Evolutionary conservation across 73 alveolate genomes (phyloP), one percentile per base, ranked within the genome.

Genomic region (Tetrahymena elliotti): DNA sequence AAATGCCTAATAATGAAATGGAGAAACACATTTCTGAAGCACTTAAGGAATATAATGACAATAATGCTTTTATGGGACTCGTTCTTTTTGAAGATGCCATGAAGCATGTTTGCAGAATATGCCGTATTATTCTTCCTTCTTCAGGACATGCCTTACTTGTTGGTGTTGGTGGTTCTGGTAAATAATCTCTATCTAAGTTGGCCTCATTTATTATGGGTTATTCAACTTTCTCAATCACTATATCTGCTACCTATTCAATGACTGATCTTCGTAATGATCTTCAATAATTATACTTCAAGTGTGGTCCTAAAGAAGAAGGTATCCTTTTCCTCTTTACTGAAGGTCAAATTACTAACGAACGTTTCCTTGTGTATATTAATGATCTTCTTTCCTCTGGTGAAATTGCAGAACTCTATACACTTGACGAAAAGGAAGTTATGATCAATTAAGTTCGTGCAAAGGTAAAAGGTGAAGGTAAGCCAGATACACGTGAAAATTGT

Each of bases 141-240:
- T 99, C 99, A 8, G 99, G 99, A 24, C 99, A 99, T 97, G 99
- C 99, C 36, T 96, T 99, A 95, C 98, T 99, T 88, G 99, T 99
- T 95, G 99, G 99, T 84, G 99, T 99, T 33, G 99, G 99, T 82
- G 99, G 99, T 95, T 97, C 99, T 38, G 99, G 99, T 97, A 99
- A 99, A 88, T 99, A 99, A 97, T 98, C 99, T 41, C 97, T 99
- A 68, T 98, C 99, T 18, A 99, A 99, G 94, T 98, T 99, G 94
- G 98, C 99, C 9, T 97, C 99, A 20, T 99, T 83, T 82, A 95
- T 93, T 18, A 95, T 92, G 97, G 82, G 54, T 20, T 93, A 95
- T 31, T 93, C 96, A 35, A 95, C 98, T 3, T 95, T 97, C 54
- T 96, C 97, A 93, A 99, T 98, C 82, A 98, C 99, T 94, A 98